Conservation (phyloP, 2,329 filamentous ascomycete genomes). For the Ilyonectria sp. region DNA sequence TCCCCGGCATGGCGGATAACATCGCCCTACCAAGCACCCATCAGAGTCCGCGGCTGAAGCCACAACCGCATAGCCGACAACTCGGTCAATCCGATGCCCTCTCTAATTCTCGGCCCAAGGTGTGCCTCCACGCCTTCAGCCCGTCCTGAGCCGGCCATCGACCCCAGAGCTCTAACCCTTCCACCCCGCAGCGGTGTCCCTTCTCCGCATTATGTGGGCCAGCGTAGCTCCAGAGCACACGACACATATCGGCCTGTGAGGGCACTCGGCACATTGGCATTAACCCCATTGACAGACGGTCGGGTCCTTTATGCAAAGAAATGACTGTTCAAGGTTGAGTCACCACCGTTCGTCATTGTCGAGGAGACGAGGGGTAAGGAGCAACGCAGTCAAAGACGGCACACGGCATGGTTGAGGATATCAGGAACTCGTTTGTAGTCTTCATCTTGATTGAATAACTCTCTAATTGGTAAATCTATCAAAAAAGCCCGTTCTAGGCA, state of each 20-base stretch:
- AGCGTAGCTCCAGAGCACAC: conserved; percentile 25
- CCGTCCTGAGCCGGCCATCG: conserved; percentile 11
- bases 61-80: background rate
- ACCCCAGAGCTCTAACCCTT: conserved; percentile 2
- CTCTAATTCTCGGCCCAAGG: background rate
- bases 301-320: conserved; percentile 20
- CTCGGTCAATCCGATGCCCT: background rate
- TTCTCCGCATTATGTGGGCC: conserved; percentile 36
- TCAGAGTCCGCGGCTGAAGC: background rate
- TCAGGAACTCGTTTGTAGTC: conserved; percentile 16
- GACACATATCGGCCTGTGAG: conserved; percentile 23
- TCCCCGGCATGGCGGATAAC: background rate
- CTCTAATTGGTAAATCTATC: conserved; percentile 42
- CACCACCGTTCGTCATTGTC: conserved; percentile 1
- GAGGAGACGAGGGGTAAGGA: background rate
- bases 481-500: conserved; percentile 49
- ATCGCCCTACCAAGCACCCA: background rate
- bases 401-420: background rate
- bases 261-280: conserved; percentile 15
- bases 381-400: background rate
- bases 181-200: background rate
- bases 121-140: background rate
- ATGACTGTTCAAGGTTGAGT: conserved; percentile 12
- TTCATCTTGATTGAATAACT: conserved; percentile 39
- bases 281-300: background rate